Conservation (phyloP, 1,284 basidiomycete species). For the Inonotus hispidus region DNA sequence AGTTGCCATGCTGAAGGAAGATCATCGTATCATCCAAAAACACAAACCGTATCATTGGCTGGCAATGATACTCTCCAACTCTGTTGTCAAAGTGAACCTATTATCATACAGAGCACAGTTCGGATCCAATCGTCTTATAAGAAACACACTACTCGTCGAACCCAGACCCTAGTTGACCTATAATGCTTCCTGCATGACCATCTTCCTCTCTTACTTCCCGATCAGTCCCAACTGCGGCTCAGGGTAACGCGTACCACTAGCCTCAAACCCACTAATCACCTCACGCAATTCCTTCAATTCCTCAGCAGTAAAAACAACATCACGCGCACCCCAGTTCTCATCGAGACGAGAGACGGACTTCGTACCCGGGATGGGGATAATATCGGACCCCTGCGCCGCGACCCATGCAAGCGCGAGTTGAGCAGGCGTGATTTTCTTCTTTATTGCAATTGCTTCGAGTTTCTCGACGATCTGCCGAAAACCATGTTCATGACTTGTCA, state of each 20-base stretch:
- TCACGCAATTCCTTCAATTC: conserved; percentile 28
- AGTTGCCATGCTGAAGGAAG: no score
- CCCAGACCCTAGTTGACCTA: no score
- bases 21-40: no score
- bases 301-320: conserved; percentile 26
- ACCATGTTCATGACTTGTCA: background rate
- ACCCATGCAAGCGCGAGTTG: conserved; percentile 41
- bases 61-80: no score
- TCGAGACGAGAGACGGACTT: conserved; percentile 23
- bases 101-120: no score
- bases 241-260: conserved; percentile 12
- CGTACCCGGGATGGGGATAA: conserved; percentile 33
- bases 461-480: conserved; percentile 29
- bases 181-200: background rate
- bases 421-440: conserved; percentile 30
- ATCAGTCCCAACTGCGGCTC: conserved; percentile 5
- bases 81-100: no score
- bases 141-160: background rate
- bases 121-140: no score
- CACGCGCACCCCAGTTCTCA: conserved; percentile 30
- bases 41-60: no score
- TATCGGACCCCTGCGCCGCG: conserved; percentile 28
- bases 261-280: conserved; percentile 22
- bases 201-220: background rate
- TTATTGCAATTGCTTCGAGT: conserved; percentile 26